Evolutionary conservation across 805 yeast species (phyloP), one percentile per base, ranked within the genome.

Genomic region (Hanseniaspora vineae): DNA sequence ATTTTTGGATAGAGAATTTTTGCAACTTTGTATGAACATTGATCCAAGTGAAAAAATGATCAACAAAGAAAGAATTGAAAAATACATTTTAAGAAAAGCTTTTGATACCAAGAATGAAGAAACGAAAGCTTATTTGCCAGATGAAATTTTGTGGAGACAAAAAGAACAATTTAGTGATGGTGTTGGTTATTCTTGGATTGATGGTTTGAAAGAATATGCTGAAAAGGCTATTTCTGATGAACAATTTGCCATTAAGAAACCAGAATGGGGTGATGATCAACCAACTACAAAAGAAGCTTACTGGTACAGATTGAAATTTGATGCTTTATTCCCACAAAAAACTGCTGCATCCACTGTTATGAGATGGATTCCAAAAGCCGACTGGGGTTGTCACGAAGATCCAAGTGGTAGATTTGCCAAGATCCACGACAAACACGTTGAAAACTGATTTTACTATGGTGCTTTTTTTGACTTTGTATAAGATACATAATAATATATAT

Each of bases 331-430:
- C 84, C 84, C 89, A 52, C 80, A 81, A 59, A 75, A 80, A 68
- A 92, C 96, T 55, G 98, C 95, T 54, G 97, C 96, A 50, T 71
- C 80, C 39, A 92, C 98, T 17, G 99, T 92, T 51, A 88, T 86
- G 97, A 84, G 98, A 77, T 92, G 99, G 99, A 71, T 92, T 69
- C 99, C 99, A 66, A 92, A 92, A 77, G 97, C 97, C 53, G 98
- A 92, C 68, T 92, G 99, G 99, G 99, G 99, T 56, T 92, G 98
- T 72, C 88, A 89, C 62, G 96, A 82, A 60, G 99, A 92, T 69
- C 99, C 99, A 47, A 84, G 96, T 49, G 99, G 99, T 55, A 85
- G 99, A 73, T 90, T 74, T 64, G 97, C 95, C 57, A 78, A 84
- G 72, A 79, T 84, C 58, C 98, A 92, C 67, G 89, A 84, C 49